Conservation (phyloP, 208 protist genomes). For the Lotmaria passim region DNA sequence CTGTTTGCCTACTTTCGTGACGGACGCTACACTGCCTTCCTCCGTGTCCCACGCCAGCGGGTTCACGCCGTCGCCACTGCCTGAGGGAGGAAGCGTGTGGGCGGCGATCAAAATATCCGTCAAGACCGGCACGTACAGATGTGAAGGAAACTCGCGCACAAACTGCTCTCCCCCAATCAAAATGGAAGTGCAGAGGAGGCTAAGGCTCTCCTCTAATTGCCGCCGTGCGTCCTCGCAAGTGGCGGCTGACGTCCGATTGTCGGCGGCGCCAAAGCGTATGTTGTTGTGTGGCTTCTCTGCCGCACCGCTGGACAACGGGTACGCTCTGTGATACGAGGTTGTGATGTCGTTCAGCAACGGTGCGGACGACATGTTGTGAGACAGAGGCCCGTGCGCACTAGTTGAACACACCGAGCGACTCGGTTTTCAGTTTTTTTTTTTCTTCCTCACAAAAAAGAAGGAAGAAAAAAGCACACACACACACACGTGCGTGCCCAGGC, state of each 20-base stretch:
- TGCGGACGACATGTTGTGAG: slow-evolving; percentile 4
- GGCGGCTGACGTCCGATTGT: neutral
- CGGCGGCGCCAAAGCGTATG: neutral
- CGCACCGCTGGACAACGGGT: no score
- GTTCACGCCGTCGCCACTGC: slow-evolving; percentile 12
- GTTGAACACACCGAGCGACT: no score
- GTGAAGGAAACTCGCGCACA: slow-evolving; percentile 37
- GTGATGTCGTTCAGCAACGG: slow-evolving; percentile 20
- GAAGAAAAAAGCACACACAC: no score
- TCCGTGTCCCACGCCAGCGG: slow-evolving; percentile 11
- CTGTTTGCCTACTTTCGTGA: neutral
- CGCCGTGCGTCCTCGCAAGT: slow-evolving; percentile 10
- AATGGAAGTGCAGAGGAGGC: slow-evolving; percentile 45
- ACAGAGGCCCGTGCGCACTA: no score
- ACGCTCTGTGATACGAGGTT: slow-evolving; percentile 1
- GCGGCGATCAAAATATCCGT: slow-evolving; percentile 39
- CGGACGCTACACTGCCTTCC: slow-evolving; percentile 6
- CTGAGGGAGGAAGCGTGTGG: neutral
- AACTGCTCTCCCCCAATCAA: slow-evolving; percentile 51
- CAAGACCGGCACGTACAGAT: slow-evolving; percentile 30
- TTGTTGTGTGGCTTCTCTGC: neutral
- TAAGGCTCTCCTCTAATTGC: slow-evolving; percentile 27
- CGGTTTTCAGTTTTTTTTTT: no score
- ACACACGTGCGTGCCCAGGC: no score
- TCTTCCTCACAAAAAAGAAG: no score